Base-by-base conservation (phyloP, 73 alveolate species). In the Halteria grandinella region DNA sequence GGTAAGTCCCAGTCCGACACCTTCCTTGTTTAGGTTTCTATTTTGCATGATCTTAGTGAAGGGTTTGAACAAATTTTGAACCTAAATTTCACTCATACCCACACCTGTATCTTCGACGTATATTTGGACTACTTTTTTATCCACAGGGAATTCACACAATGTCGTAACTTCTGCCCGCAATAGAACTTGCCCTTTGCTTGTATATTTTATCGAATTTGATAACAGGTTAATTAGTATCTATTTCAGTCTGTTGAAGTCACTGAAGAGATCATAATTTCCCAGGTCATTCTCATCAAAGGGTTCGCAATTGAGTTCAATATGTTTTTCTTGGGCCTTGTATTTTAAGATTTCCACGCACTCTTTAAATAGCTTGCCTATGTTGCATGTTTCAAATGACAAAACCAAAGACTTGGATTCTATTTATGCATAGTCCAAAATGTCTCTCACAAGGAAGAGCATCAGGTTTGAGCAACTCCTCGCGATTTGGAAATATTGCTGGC, bases 381-480 rank as follows among this genome's bases (percentile, higher is more conserved):
- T 7, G 40, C 29, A 8, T n/a, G 2, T 31, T 10, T 54, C 51
- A 32, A 20, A 71, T 24, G 60, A 28, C 31, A 71, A 47, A 10
- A 31, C n/a, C 3, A 71, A 18, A 8, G 18, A 14, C 17, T 48
- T 55, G 10, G 85, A 2, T 25, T 71, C 85, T 29, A 71, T 1
- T 27, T 71, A 33, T n/a, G 73, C 28, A 52, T 29, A 71, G 54
- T 71, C 85, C 39, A 71, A 54, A 10, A 71, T 71, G 34, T 71
- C 85, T 31, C 33, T 71, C 27, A 53, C 57, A 33, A 71, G 44
- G 44, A 45, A 71, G 12, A 71, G 74, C 57, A 71, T 24, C 39
- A 71, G 21, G 1, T 71, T 37, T 43, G 85, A 54, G 52, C 72
- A 25, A 17, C 27, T n/a, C 36, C 54, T 71, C 14, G 85, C 85